Evolutionary conservation across 2,329 filamentous ascomycete genomes (phyloP), one percentile per base, ranked within the genome.

Genomic region (Neofusicoccum ribis): DNA sequence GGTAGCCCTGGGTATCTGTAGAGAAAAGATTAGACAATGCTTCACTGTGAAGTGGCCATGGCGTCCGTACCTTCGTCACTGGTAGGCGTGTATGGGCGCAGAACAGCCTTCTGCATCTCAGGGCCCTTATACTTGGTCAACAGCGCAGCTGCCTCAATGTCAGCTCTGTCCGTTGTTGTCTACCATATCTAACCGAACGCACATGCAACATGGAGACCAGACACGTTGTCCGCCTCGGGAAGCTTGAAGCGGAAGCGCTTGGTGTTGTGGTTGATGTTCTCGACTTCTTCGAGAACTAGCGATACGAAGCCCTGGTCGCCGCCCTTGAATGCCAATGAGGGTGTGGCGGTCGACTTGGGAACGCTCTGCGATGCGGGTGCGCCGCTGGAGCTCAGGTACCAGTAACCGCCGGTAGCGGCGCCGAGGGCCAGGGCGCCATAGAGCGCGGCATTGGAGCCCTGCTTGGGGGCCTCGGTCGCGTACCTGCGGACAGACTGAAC

Each of bases 41-140:
- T 60, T 49, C 9, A 1, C n/a, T 14, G 17, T 36, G 27, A n/a
- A 31, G 44, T 9, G 8, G 15, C 31, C 3, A 15, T 23, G 31
- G 17, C 5, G 20, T 76, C 70, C 84, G 70, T 76, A 91, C 90
- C 84, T 80, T 97, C 93, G 75, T 97, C 93, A 74, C 88, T 96
- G 72, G 90, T 86, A 62, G 95, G 94, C 5, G 95, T 99, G 81
- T 99, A 99, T 6, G 95, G 95, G 68, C 95, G 86, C 69, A 99
- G 87, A 11, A 92, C 89, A 39, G 92, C 85, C 88, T 98, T 98
- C 78, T 92, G 86, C 74, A 88, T 89, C 67, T 89, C 88, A n/a
- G 87, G 86, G 5, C 89, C 88, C 83, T 96, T 92, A 85, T 88
- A 97, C 82, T 96, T 97, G 70, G 95, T 95, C 76, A 99, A 83